These are phyloP conservation scores for Colletotrichum sansevieriae DNA, from an alignment of 2,329 filamentous ascomycete genomes.

Conservation along the genomic window DNA sequence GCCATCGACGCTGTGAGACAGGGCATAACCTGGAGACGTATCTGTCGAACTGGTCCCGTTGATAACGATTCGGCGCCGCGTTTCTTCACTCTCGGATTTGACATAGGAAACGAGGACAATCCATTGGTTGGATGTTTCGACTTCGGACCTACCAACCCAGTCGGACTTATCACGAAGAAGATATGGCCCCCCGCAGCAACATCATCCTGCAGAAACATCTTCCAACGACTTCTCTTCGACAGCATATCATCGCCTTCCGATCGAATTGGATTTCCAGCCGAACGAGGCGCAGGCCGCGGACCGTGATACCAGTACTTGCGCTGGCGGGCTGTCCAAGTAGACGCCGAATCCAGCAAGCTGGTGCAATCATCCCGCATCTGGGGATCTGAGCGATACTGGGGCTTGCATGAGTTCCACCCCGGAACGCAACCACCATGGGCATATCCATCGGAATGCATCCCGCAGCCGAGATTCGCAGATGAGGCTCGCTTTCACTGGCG, in stretches of 20 bases:
- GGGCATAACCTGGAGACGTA: not conserved
- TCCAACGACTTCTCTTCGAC: not conserved
- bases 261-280: not conserved
- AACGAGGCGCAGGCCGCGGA: conserved; percentile 15
- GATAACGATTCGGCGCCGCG: conserved; percentile 13
- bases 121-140: not conserved
- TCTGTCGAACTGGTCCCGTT: not conserved
- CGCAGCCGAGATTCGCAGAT: not conserved
- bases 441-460: no score
- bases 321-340: not conserved
- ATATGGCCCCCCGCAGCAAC: not conserved
- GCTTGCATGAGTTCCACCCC: not conserved
- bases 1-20: not conserved
- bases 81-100: not conserved
- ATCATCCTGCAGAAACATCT: not conserved
- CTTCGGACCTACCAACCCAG: conserved; percentile 1
- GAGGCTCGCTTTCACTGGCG: conserved; percentile 1
- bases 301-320: conserved; percentile 13
- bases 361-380: not conserved
- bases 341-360: conserved; percentile 6
- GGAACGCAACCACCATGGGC: not conserved
- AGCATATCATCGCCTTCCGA: not conserved
- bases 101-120: no score
- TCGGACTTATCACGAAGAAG: not conserved
- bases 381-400: no score